phyloP scores from a whole-genome alignment of 2,329 filamentous ascomycete species.

The Aspergillus tubingensis region DNA sequence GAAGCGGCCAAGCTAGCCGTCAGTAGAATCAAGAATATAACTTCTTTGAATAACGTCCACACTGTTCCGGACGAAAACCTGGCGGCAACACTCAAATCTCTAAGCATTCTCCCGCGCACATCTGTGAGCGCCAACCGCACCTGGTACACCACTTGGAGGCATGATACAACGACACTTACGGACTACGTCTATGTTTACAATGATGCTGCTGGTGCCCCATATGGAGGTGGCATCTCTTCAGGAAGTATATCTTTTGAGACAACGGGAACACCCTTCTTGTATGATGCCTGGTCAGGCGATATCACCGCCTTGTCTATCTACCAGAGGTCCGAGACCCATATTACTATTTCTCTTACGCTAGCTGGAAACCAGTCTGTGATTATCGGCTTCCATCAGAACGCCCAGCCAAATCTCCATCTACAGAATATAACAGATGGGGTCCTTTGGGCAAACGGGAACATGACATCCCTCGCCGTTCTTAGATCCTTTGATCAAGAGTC shows the following conservation, averaged over 20 bases:
- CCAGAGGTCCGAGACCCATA: slow-evolving; percentile 24
- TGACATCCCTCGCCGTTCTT: background rate
- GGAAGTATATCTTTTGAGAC: slow-evolving; percentile 32
- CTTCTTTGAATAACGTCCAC: slow-evolving; percentile 38
- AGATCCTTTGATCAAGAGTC: background rate
- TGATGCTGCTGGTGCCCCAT: slow-evolving; percentile 23
- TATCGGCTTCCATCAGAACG: slow-evolving; percentile 35
- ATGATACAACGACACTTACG: slow-evolving; percentile 21
- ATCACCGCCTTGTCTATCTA: slow-evolving; percentile 37
- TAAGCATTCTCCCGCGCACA: slow-evolving; percentile 38
- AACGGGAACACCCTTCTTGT: slow-evolving; percentile 37
- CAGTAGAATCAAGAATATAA: slow-evolving; percentile 25
- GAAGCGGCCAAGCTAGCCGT: background rate
- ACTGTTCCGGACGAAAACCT: slow-evolving; percentile 30
- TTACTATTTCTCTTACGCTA: slow-evolving; percentile 39
- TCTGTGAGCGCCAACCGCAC: slow-evolving; percentile 27
- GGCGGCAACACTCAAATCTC: slow-evolving; percentile 30
- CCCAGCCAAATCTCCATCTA: background rate
- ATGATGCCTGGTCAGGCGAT: slow-evolving; percentile 48
- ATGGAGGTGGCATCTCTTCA: slow-evolving; percentile 7
- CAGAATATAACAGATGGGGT: slow-evolving; percentile 15
- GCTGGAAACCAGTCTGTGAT: slow-evolving; percentile 44
- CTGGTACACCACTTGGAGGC: slow-evolving; percentile 43
- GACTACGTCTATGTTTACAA: slow-evolving; percentile 49
- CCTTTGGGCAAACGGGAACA: background rate